Evolutionary conservation across 2,329 filamentous ascomycete species (phyloP).

Genomic region (Neophaeococcomyces aloes): DNA sequence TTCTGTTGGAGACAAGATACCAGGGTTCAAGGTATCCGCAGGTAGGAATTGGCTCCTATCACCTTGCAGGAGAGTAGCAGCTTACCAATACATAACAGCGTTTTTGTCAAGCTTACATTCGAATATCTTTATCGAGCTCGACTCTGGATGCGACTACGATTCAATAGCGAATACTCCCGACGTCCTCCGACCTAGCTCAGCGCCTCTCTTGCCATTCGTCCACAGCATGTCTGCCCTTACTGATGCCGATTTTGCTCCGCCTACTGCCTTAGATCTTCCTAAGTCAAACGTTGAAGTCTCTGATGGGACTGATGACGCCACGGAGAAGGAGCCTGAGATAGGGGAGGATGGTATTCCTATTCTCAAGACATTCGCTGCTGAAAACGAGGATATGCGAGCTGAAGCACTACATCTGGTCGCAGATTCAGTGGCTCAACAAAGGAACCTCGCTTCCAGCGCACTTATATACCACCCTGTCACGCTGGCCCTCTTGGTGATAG

Average conservation of each 20-base stretch:
- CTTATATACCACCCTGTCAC: conserved; percentile 53
- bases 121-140: conserved; percentile 59
- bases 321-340: conserved; percentile 19
- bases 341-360: conserved; percentile 23
- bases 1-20: conserved; percentile 25
- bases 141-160: conserved; percentile 49
- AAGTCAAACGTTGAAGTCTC: conserved; percentile 31
- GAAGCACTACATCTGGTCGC: conserved; percentile 63
- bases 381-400: conserved; percentile 48
- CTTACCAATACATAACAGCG: conserved; percentile 38
- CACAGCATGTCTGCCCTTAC: conserved; percentile 20
- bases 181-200: conserved; percentile 41
- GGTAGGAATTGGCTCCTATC: conserved; percentile 20
- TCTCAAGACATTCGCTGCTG: conserved; percentile 24
- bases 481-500: conserved; percentile 28
- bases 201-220: conserved; percentile 28
- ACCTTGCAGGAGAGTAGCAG: not conserved
- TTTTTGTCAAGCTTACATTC: conserved; percentile 75
- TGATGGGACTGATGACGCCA: conserved; percentile 16
- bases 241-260: conserved; percentile 1
- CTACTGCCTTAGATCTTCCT: conserved; percentile 31
- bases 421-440: conserved; percentile 74
- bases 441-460: conserved; percentile 53
- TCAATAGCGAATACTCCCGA: conserved; percentile 57
- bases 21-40: conserved; percentile 25